phyloP scores from a whole-genome alignment of 2,329 filamentous ascomycete genomes.

The Tolypocladium cylindrosporum region DNA sequence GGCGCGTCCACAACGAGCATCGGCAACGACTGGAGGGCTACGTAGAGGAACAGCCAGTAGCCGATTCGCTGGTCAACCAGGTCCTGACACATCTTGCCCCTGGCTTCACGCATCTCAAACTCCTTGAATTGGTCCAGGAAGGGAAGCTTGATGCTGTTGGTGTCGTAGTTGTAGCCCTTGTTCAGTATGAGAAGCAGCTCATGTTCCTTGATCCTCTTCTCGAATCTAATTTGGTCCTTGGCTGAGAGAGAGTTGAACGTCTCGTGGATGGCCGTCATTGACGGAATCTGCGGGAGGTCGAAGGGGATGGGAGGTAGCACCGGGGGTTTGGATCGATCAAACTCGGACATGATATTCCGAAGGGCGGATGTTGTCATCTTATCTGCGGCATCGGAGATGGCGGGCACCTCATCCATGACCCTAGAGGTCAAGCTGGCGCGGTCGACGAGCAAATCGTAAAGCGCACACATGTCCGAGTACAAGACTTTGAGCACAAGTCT shows the following conservation, averaged over 20 bases:
- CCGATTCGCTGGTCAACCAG: conserved; percentile 62
- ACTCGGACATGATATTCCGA: conserved; percentile 73
- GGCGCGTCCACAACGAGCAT: conserved; percentile 71
- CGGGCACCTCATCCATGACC: conserved; percentile 56
- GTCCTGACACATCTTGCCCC: conserved; percentile 54
- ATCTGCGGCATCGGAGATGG: conserved; percentile 43
- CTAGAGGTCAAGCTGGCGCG: conserved; percentile 68
- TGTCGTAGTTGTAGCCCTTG: conserved; percentile 71
- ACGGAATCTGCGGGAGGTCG: conserved; percentile 71
- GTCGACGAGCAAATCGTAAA: conserved; percentile 86
- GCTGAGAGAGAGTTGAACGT: conserved; percentile 54
- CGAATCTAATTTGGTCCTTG: conserved; percentile 67
- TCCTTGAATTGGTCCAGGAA: conserved; percentile 62
- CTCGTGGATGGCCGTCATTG: conserved; percentile 53
- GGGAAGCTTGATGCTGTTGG: conserved; percentile 43
- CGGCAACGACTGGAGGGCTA: conserved; percentile 65
- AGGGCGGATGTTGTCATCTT: conserved; percentile 60
- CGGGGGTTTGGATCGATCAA: conserved; percentile 79
- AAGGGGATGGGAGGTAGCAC: conserved; percentile 88
- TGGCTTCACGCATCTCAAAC: conserved; percentile 60
- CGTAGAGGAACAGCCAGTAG: conserved; percentile 75
- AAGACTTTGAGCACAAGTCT: conserved; percentile 70
- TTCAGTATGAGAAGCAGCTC: conserved; percentile 70
- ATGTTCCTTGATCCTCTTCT: conserved; percentile 64
- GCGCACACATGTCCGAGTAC: conserved; percentile 73